Base-by-base conservation (phyloP, 2,329 filamentous ascomycete genomes). In the Neopestalotiopsis clavispora region DNA sequence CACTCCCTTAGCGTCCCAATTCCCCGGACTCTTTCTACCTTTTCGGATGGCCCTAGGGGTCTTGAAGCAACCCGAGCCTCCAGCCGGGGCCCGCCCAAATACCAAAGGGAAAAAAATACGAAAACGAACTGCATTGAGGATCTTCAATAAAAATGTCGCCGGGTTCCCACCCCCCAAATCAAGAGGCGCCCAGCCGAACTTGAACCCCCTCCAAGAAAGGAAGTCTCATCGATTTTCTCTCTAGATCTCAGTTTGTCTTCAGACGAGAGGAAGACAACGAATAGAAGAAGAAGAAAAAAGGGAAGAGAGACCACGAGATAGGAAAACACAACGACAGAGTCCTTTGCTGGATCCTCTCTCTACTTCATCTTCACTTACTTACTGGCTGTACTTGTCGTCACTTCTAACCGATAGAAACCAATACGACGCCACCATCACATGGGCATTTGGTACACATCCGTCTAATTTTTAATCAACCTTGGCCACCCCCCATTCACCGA, bases 261-360 rank as follows among this genome's bases (percentile, higher is more conserved):
- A 28, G 23, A 28, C 23, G 23, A 28, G 23, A 20, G 45, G 17
- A 9, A 52, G 17, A 52, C 45, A 52, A 20, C 9, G 7, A 17
- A 52, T 52, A 52, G 45, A 52, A 17, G 17, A 52, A n/a, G n/a
- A 52, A 17, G 45, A 52, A 17, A 17, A 17, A 17, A 4, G n/a
- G n/a, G 14, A 17, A 4, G 5, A 52, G 4, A 4, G 5, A 52
- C 13, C 6, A 17, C 32, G 28, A 32, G n/a, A 34, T 14, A 14
- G 14, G 17, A 14, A 34, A 38, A n/a, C 2, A 30, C 32, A 9
- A 28, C 23, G 23, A 30, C 9, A 62, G 59, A 62, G 59, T 38
- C 59, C 59, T 62, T 42, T 40, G 32, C 32, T 62, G 59, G 59
- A 62, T 62, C 32, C 57, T 62, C 59, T 62, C 57, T 62, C 59